Percentiles rank a stretch among this genome's conserved stretches.
phyloP scores from a whole-genome alignment of 2,329 filamentous ascomycete genomes.

The Alternaria rosae region DNA sequence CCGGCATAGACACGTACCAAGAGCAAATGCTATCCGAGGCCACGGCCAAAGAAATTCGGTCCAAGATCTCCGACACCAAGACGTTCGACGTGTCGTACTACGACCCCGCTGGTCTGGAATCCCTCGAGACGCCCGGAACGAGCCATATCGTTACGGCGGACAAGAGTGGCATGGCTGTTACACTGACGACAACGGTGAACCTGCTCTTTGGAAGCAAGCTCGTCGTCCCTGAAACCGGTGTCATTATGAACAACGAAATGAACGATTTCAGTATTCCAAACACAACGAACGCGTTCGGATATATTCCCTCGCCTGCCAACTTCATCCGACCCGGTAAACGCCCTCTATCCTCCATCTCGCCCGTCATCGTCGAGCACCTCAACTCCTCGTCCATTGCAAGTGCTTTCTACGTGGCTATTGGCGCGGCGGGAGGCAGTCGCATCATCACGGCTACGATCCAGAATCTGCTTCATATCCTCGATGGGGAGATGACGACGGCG shows the following conservation, averaged over 20 bases:
- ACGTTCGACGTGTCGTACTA: constrained; percentile 80
- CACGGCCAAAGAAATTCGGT: constrained; percentile 66
- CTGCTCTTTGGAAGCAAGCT: constrained; percentile 81
- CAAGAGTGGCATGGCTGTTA: constrained; percentile 74
- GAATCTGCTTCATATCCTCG: constrained; percentile 75
- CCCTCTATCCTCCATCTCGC: constrained; percentile 82
- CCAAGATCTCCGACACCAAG: constrained; percentile 72
- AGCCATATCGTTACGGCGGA: constrained; percentile 78
- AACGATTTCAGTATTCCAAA: constrained; percentile 79
- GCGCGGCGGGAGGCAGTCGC: constrained; percentile 80
- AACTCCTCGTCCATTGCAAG: constrained; percentile 57
- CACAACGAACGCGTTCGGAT: constrained; percentile 81
- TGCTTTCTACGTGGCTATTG: constrained; percentile 70
- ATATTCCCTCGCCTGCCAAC: constrained; percentile 79
- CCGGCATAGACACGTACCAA: constrained; percentile 70
- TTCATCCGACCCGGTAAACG: constrained; percentile 83
- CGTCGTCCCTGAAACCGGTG: constrained; percentile 80
- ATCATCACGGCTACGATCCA: constrained; percentile 85
- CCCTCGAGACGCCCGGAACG: constrained; percentile 75
- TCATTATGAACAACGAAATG: constrained; percentile 71
- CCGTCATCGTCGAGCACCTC: constrained; percentile 73
- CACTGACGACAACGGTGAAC: constrained; percentile 87
- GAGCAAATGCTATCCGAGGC: constrained; percentile 68
- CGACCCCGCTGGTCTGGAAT: constrained; percentile 71
- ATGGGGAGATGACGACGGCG: constrained; percentile 66